Evolutionary conservation across 345 rosid genomes (phyloP).

Genomic region (Aquilaria sinensis): DNA sequence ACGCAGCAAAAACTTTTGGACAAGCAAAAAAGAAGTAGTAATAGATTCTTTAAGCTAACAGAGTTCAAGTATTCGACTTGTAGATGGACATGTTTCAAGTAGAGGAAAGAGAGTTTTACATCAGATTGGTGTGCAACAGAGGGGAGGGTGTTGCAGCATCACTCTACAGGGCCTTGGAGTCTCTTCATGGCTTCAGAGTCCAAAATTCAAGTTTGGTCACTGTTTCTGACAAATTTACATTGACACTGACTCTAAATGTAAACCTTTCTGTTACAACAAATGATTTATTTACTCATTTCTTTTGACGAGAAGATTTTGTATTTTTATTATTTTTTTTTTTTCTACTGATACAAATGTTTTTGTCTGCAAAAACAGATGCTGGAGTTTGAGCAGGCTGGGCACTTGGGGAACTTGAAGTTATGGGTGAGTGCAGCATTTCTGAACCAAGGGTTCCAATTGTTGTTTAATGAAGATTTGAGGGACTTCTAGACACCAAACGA

Average conservation of each 20-base stretch:
- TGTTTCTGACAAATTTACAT: constrained; percentile 37
- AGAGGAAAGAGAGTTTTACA: constrained; percentile 63
- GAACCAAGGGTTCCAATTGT: constrained; percentile 69
- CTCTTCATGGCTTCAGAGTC: constrained; percentile 52
- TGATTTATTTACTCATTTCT: background rate
- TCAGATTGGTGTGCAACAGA: constrained; percentile 48
- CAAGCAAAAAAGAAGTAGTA: background rate
- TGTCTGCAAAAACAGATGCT: constrained; percentile 31
- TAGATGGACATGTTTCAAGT: constrained; percentile 75
- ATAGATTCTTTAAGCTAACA: background rate
- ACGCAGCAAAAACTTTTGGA: background rate
- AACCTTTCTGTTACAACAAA: constrained; percentile 1
- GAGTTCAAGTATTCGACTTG: constrained; percentile 21
- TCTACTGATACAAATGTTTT: background rate
- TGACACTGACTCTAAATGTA: constrained; percentile 62
- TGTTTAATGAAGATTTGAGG: too few species aligned
- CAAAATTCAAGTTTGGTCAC: constrained; percentile 67
- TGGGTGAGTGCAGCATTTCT: constrained; percentile 70
- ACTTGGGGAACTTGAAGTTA: constrained; percentile 58
- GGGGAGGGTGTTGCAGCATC: constrained; percentile 59
- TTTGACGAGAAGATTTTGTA: background rate
- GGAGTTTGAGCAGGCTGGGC: constrained; percentile 36
- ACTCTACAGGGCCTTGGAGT: constrained; percentile 71
- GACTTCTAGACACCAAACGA: constrained; percentile 9
- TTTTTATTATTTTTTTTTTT: background rate